Base-by-base conservation (phyloP, 306 rosid species). In the Lathyrus aphaca region DNA sequence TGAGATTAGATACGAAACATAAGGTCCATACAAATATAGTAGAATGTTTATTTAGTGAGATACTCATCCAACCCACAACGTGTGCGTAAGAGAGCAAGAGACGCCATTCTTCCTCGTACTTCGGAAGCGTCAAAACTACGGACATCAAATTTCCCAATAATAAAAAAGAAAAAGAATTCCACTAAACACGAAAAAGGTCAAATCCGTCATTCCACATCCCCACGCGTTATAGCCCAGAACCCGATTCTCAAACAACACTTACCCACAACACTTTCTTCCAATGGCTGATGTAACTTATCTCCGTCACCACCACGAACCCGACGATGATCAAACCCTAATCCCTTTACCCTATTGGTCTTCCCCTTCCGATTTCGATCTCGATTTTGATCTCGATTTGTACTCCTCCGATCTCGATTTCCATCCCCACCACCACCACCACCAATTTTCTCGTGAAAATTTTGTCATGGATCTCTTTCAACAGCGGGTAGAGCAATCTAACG, bases 381-480 rank as follows among this genome's bases (percentile, higher is more conserved):
- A 77, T 44, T 68, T 86, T 51, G 86, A 80, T 76, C 72, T 81
- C 61, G 86, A 80, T 76, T 72, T 81, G 75, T 72, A 61, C 49
- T 60, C 57, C 23, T 79, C 86, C 54, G 87, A 85, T 63, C 79
- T 73, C 42, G 87, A 80, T 42, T 80, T 82, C 51, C 77, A 78
- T 0, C 48, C 50, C 64, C 44, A 51, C 43, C 88, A 78, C 32
- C 67, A 19, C 53, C 29, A 78, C 29, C 69, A 58, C 12, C n/a
- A n/a, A n/a, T 71, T 73, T 29, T 81, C 88, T 50, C 74, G 90
- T 27, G 87, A 84, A 25, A 82, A 76, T 72, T 91, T 84, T 72
- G 96, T 89, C 18, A 87, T 91, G 90, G 91, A 91, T 85, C 85
- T 91, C 15, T 84, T 89, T 68, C 94, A 87, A 8, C 97, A 91